Base-by-base conservation (phyloP, 768 basidiomycete genomes). In the Ramaria sp. region DNA sequence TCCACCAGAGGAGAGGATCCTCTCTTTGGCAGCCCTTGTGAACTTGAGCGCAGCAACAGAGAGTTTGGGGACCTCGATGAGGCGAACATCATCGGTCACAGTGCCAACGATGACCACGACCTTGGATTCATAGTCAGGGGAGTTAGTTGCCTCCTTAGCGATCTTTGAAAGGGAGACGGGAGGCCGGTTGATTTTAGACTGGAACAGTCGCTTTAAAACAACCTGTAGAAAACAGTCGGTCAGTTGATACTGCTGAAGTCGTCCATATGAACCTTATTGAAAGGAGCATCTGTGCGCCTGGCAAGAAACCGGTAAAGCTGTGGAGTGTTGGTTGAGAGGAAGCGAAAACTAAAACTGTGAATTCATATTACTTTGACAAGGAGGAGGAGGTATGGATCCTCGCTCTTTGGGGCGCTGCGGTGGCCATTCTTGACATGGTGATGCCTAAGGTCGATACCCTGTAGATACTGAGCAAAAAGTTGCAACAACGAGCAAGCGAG, bases 391-490 rank as follows among this genome's bases (percentile, higher is more conserved):
- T 99, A 98, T 16, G 95, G 95, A 73, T 99, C 96, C 87, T 97
- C 91, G 71, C 91, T 95, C 78, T 89, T 90, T 70, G 96, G 96
- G 59, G 90, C 90, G 62, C 88, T 87, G 60, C 96, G 84, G 67
- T 81, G 75, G 63, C 93, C 83, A 81, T 96, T 97, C 85, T 88
- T 95, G 83, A 96, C 94, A 83, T 99, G 95, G 79, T 98, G 95
- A 72, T 78, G 75, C 70, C 78, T 78, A 73, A 97, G 81, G 75
- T 96, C 93, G 73, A 96, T 95, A 85, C 92, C 93, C 93, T 90
- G 37, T 44, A 36, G 24, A 55, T 27, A 24, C n/a, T n/a, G n/a
- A 18, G 20, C 41, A 47, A 57, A 43, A 37, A 27, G 57, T 22
- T 16, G 1, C 42, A 34, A 24, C 22, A 50, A 44, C 18, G 39